phyloP scores from a whole-genome alignment of 805 yeast genomes.

The Wickerhamiella qilinensis region DNA sequence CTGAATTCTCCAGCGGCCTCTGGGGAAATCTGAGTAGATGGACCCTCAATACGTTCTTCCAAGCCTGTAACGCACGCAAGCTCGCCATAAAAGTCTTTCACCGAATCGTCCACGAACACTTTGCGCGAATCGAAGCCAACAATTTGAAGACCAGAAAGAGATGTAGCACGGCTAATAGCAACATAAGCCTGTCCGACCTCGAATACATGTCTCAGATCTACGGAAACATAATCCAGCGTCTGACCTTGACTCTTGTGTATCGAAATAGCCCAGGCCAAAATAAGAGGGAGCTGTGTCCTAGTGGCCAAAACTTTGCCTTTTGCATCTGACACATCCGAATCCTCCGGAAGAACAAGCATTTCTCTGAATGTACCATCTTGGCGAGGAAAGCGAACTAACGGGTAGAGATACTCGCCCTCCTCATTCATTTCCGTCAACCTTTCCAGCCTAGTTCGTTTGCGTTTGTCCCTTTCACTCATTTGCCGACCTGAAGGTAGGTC shows the following conservation, averaged over 20 bases:
- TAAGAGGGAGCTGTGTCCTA: conserved; percentile 68
- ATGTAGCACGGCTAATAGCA: conserved; percentile 80
- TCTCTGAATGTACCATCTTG: conserved; percentile 59
- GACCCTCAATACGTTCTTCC: too few species aligned
- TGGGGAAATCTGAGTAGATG: too few species aligned
- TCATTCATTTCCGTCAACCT: neutral
- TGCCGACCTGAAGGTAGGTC: neutral
- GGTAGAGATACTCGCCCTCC: conserved; percentile 25
- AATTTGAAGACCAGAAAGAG: conserved; percentile 70
- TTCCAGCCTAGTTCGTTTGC: neutral
- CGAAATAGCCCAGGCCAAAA: conserved; percentile 92
- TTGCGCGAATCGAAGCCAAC: conserved; percentile 47
- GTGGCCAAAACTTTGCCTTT: conserved; percentile 49
- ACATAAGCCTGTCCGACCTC: conserved; percentile 95
- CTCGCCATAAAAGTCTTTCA: conserved; percentile 60
- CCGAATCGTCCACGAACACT: conserved; percentile 57
- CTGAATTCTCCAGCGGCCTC: too few species aligned
- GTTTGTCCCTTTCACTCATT: neutral
- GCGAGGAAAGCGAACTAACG: conserved; percentile 60
- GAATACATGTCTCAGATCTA: conserved; percentile 60
- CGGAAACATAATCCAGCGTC: conserved; percentile 58
- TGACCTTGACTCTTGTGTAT: conserved; percentile 96
- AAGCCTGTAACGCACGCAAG: too few species aligned
- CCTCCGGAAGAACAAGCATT: conserved; percentile 68
- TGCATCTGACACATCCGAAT: conserved; percentile 68